These are phyloP conservation scores for Leishmania gerbilli DNA, from an alignment of 208 protist species.

Conservation along the genomic window DNA sequence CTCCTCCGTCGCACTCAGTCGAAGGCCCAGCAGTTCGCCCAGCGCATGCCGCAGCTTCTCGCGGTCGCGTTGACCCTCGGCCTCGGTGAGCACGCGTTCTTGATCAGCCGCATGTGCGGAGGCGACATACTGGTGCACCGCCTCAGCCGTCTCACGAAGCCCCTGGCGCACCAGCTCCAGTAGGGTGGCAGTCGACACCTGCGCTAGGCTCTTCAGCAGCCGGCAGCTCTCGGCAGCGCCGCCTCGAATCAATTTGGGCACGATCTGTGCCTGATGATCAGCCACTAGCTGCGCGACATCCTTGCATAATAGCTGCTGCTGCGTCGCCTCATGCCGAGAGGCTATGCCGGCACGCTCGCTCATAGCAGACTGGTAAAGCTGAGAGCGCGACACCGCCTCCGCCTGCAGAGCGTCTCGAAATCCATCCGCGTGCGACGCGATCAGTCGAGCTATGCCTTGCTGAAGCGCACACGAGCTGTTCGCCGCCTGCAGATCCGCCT, in stretches of 20 bases:
- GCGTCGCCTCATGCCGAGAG: not conserved
- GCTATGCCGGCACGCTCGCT: not conserved
- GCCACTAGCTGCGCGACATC: not conserved
- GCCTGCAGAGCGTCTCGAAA: not conserved
- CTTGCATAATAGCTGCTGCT: slow-evolving; percentile 8
- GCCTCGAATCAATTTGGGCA: not conserved
- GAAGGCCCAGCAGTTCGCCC: not conserved
- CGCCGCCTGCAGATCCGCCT: not conserved
- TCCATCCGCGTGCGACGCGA: not conserved
- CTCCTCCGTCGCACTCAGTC: not conserved
- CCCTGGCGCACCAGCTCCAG: not conserved
- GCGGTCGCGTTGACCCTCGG: not conserved
- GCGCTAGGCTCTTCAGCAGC: not conserved
- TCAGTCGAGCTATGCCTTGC: not conserved
- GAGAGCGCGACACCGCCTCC: not conserved
- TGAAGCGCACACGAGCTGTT: not conserved
- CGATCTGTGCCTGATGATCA: slow-evolving; percentile 8
- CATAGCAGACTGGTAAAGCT: not conserved
- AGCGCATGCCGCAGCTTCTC: not conserved
- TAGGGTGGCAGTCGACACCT: not conserved
- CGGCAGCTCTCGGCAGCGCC: no score
- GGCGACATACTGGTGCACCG: not conserved
- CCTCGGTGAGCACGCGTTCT: not conserved
- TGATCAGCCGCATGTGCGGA: not conserved
- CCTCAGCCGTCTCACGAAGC: not conserved